Evolutionary conservation across 495 filamentous ascomycete genomes (phyloP), one percentile per base, ranked within the genome.

Genomic region (Aspergillus incahuasiensis): DNA sequence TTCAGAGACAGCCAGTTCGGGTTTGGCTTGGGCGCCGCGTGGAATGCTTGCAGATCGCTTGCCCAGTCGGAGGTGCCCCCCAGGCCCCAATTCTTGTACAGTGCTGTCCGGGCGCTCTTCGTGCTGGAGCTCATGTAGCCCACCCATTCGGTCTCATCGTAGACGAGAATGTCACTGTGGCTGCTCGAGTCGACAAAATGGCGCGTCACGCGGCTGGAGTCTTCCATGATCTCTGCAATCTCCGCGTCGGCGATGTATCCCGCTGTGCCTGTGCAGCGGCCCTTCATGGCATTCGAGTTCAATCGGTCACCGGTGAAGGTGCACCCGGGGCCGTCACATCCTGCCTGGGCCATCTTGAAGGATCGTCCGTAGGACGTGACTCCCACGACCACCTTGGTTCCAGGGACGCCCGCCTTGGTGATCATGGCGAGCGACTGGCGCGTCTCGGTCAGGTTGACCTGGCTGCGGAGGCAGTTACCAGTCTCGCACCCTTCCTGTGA

Each of bases 401-500:
- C 25, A 8, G 25, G 25, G 8, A 28, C 76, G 13, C 76, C 76
- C 0, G 77, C 76, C 51, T 82, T 82, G 49, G 79, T 80, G 21
- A 81, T 75, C 71, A 78, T 76, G n/a, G 61, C 51, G 1, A 79
- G 59, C 7, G 72, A 67, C 25, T 63, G 45, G 15, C 48, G 57
- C 0, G 73, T 76, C 54, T 79, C 75, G 3, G 75, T 75, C n/a
- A 58, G 20, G 46, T 77, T 77, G 18, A 76, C 68, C 41, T 79
- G 72, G 19, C 48, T 52, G 39, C 74, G 64, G 0, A 76, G 65
- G 52, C 73, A 76, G 54, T 70, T 70, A 18, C 76, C 72, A 0
- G 35, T 22, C 0, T 54, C 56, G 53, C 76, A 80, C 15, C 74
- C 74, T 6, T 38, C 24, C 3, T 56, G 20, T 1, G 68, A 25